Conservation (phyloP, 306 rosid species). For the Malus asiatica region DNA sequence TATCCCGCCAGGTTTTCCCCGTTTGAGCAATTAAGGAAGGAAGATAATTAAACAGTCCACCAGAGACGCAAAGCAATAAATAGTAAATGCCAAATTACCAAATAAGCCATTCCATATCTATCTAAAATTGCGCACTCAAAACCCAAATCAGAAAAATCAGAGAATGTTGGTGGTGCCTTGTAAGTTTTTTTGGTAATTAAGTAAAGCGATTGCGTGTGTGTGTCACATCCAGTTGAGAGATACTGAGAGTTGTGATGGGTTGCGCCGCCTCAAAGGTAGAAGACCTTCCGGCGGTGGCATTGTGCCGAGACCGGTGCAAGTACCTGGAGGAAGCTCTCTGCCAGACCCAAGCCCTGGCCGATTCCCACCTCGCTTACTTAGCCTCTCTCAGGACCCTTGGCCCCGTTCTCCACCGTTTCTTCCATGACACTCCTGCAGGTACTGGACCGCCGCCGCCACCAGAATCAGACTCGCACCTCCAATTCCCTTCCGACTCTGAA, state of each 20-base stretch:
- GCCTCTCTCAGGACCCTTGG: constrained; percentile 52
- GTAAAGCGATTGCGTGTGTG: not conserved
- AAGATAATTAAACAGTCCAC: not conserved
- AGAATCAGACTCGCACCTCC: constrained; percentile 32
- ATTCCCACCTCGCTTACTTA: constrained; percentile 66
- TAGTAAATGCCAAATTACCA: not conserved
- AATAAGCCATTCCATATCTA: not conserved
- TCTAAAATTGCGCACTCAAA: not conserved
- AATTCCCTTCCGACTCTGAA: constrained; percentile 25
- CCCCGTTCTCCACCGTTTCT: constrained; percentile 52
- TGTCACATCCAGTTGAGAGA: not conserved
- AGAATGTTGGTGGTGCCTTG: not conserved
- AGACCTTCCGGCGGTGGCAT: constrained; percentile 59
- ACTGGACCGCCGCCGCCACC: constrained; percentile 1
- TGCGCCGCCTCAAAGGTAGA: constrained; percentile 64
- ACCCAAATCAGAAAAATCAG: not conserved
- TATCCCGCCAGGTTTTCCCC: constrained; percentile 2
- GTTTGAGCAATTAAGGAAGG: not conserved
- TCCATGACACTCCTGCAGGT: constrained; percentile 5
- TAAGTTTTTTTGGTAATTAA: not conserved
- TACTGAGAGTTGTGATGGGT: constrained; percentile 39
- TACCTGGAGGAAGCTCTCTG: constrained; percentile 56
- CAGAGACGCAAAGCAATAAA: not conserved
- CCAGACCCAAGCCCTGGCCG: constrained; percentile 53
- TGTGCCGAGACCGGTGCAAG: constrained; percentile 87